phyloP scores from a whole-genome alignment of 164 flowering plant genomes.

The Tetracentron sinense region DNA sequence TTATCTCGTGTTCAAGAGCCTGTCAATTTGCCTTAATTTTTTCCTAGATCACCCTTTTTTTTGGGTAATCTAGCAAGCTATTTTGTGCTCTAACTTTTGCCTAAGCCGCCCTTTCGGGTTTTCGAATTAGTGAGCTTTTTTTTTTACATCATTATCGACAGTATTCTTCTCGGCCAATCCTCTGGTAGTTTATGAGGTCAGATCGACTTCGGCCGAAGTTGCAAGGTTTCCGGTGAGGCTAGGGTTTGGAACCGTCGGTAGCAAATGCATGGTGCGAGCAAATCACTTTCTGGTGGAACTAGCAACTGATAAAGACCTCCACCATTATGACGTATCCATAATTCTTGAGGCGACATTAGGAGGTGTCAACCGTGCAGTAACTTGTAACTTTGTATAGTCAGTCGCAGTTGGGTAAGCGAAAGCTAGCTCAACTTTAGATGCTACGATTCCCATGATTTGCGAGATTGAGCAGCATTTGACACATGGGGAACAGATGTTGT shows the following conservation, averaged over 20 bases:
- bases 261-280: slow-evolving; percentile 39
- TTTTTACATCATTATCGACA: neutral
- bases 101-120: too few relatives aligned
- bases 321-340: slow-evolving; percentile 75
- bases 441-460: too few relatives aligned
- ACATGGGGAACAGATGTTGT: too few relatives aligned
- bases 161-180: slow-evolving; percentile 1
- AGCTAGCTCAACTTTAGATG: slow-evolving; percentile 60
- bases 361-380: slow-evolving; percentile 34
- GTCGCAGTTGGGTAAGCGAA: slow-evolving; percentile 34
- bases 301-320: slow-evolving; percentile 33
- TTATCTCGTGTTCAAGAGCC: too few relatives aligned
- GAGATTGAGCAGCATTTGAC: too few relatives aligned
- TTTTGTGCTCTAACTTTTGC: too few relatives aligned
- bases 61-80: too few relatives aligned
- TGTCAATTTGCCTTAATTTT: too few relatives aligned
- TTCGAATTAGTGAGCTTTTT: too few relatives aligned
- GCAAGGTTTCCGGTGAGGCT: slow-evolving; percentile 43
- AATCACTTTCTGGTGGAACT: slow-evolving; percentile 64
- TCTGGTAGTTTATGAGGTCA: neutral
- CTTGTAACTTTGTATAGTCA: slow-evolving; percentile 23
- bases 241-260: slow-evolving; percentile 42
- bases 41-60: too few relatives aligned
- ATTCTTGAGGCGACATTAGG: slow-evolving; percentile 61
- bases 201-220: slow-evolving; percentile 13